These are phyloP conservation scores for Hypoxylon sp. DNA, from an alignment of 2,329 filamentous ascomycete species.

Conservation along the genomic window DNA sequence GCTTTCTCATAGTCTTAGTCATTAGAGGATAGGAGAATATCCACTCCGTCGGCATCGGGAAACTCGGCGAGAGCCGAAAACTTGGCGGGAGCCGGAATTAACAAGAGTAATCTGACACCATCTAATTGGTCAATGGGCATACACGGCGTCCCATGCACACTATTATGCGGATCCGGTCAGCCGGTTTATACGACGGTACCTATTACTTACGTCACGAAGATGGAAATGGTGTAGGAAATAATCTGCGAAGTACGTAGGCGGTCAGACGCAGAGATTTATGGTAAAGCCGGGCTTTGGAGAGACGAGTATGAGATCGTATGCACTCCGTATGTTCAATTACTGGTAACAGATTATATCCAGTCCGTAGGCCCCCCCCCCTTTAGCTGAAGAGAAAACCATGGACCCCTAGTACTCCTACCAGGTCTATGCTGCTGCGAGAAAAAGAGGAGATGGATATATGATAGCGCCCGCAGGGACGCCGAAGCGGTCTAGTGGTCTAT, in stretches of 20 bases:
- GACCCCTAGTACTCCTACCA: slow-evolving; percentile 33
- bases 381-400: slow-evolving; percentile 13
- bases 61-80: neutral
- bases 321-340: slow-evolving; percentile 24
- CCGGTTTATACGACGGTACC: no score
- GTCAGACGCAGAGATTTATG: neutral
- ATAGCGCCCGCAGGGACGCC: slow-evolving; percentile 38
- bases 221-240: neutral
- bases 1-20: neutral
- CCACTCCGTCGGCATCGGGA: neutral
- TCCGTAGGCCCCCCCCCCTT: slow-evolving; percentile 25
- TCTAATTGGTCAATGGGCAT: slow-evolving; percentile 5
- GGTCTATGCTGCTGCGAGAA: slow-evolving; percentile 20
- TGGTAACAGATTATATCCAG: slow-evolving; percentile 25
- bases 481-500: slow-evolving; percentile 47
- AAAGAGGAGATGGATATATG: slow-evolving; percentile 46
- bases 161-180: neutral
- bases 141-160: neutral
- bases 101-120: neutral
- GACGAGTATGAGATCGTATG: neutral
- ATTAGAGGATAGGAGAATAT: neutral
- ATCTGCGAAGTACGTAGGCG: no score
- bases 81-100: neutral
- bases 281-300: neutral
- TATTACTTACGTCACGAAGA: slow-evolving; percentile 11